Base-by-base conservation (phyloP, 1,139 yeast genomes). In the Debaryomyces nepalensis region DNA sequence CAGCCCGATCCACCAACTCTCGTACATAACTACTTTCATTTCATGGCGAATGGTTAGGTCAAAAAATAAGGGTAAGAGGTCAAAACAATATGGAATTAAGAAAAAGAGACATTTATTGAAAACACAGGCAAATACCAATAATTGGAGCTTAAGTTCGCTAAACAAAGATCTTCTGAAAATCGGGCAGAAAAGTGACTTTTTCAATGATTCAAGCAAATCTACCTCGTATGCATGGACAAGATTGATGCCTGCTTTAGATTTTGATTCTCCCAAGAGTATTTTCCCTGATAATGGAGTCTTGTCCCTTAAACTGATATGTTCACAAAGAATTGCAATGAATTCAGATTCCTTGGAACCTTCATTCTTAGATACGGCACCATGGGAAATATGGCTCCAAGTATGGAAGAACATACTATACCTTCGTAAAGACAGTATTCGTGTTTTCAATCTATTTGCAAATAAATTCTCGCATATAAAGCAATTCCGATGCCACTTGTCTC, bases 371-470 rank as follows among this genome's bases (percentile, higher is more conserved):
- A 42, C 49, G 16, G 60, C 65, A 1, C 57, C 73, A 1, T 59
- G 64, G 63, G 41, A 57, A 3, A 57, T 68, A 42, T 61, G 73
- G 63, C 50, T 42, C 22, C 33, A 48, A 20, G 68, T 73, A 2
- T 73, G 78, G 78, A 51, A 53, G 4, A 39, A 47, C 18, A 57
- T 71, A 3, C 43, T 69, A 19, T 40, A 39, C 5, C 33, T 52
- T 11, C 55, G 62, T 26, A 57, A 56, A 23, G 78, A 73, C 46
- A 61, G 68, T 23, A 57, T 70, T 5, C 51, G 53, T 2, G 51
- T 59, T 2, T 70, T 66, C 44, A 45, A 52, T 1, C 44, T 59
- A 14, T 73, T 73, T 54, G 65, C 68, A 1, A 39, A 53, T 2
- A 44, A 43, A 15, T 63, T 66, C 40, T 52, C 54, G 1, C 33